Conservation (phyloP, 1,139 yeast genomes). For the Pichia sp. region DNA sequence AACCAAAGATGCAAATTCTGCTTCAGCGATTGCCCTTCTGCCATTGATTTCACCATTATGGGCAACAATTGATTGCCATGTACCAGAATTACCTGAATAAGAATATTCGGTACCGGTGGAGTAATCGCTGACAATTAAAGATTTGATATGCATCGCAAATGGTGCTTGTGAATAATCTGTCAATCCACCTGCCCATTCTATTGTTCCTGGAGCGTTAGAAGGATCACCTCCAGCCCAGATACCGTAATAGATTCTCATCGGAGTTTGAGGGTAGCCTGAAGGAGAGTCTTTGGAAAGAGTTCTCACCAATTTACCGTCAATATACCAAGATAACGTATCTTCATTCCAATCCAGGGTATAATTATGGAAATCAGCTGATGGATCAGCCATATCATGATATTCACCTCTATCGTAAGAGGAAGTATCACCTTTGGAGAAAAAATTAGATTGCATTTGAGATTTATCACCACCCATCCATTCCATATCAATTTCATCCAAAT, state of each 20-base stretch:
- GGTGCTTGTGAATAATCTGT: slow-evolving; percentile 46
- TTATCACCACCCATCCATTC: slow-evolving; percentile 80
- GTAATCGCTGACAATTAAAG: slow-evolving; percentile 63
- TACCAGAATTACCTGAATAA: slow-evolving; percentile 59
- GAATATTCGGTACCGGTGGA: slow-evolving; percentile 67
- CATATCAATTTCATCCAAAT: slow-evolving; percentile 76
- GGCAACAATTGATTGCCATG: slow-evolving; percentile 62
- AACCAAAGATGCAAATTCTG: slow-evolving; percentile 41
- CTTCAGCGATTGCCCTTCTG: slow-evolving; percentile 42
- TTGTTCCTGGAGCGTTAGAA: slow-evolving; percentile 41
- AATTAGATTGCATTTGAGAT: slow-evolving; percentile 70
- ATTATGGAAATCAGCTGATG: slow-evolving; percentile 57
- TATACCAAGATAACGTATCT: slow-evolving; percentile 43
- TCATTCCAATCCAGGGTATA: slow-evolving; percentile 80
- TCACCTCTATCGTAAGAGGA: slow-evolving; percentile 73
- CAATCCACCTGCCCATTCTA: slow-evolving; percentile 52
- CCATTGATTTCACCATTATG: slow-evolving; percentile 59
- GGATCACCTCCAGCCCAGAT: slow-evolving; percentile 57
- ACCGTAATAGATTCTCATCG: slow-evolving; percentile 41
- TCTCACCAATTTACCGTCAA: slow-evolving; percentile 38
- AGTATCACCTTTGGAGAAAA: slow-evolving; percentile 72
- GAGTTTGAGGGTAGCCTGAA: slow-evolving; percentile 45
- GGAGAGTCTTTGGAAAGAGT: slow-evolving; percentile 34
- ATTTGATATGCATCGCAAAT: slow-evolving; percentile 55
- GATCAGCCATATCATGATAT: slow-evolving; percentile 51